A percentile compares a stretch with the other conserved stretches of the same genome.
phyloP scores from a whole-genome alignment of 176 grass and related monocot genomes.

The Triticum turgidum region DNA sequence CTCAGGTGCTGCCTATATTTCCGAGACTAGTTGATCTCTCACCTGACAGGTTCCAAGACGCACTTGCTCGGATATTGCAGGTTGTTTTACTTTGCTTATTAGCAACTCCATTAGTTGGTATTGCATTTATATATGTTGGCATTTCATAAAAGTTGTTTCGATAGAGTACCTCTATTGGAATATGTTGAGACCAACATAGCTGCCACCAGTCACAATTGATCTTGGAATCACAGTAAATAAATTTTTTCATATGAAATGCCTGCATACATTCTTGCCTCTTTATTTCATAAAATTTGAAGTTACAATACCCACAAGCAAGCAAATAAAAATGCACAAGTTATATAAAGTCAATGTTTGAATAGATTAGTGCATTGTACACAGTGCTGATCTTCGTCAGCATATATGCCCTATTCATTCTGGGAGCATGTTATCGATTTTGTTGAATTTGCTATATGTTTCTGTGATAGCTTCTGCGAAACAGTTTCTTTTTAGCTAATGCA shows the following conservation, averaged over 20 bases:
- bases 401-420: conserved; percentile 1
- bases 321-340: background rate
- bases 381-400: background rate
- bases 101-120: background rate
- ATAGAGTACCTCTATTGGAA: background rate
- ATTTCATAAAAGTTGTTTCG: conserved; percentile 5
- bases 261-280: background rate
- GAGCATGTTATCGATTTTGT: background rate
- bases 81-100: conserved; percentile 35
- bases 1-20: conserved; percentile 92
- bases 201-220: background rate
- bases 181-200: conserved; percentile 12
- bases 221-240: background rate
- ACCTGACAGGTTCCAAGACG: conserved; percentile 83
- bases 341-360: background rate
- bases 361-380: conserved; percentile 8
- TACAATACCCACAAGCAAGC: background rate
- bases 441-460: background rate
- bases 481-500: background rate
- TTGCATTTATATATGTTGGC: conserved; percentile 4
- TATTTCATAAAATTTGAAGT: conserved; percentile 8
- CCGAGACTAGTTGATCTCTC: conserved; percentile 92
- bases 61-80: conserved; percentile 98
- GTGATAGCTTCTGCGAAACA: conserved; percentile 6
- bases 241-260: background rate